Evolutionary conservation across 805 yeast genomes (phyloP), one percentile per base, ranked within the genome.

Genomic region (Spencermartinsiella europaea): DNA sequence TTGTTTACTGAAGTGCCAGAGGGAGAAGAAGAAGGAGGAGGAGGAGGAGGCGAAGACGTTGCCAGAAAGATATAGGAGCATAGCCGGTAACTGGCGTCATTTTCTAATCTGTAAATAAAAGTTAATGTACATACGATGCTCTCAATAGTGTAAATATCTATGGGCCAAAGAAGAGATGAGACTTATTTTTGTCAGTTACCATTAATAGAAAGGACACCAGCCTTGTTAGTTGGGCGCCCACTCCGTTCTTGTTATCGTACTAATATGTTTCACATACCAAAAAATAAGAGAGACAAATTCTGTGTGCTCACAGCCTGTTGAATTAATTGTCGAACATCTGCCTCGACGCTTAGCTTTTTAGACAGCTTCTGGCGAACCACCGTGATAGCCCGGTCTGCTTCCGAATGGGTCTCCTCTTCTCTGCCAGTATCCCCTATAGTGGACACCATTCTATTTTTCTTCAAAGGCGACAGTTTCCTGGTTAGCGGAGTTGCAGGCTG

Each of bases 271-370:
- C 3, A 46, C 96, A 95, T 84, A 1, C 97, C 97, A 60, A 79
- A 73, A 61, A 80, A 93, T 3, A 93, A 78, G 21, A 82, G 63
- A 0, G 93, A 83, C 40, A 93, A 67, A 54, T 88, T 87, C 3
- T 71, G 66, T 3, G 73, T 70, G 58, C 79, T 82, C 0, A 81
- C 72, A 0, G 99, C 96, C 48, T 84, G 85, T 38, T 78, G 79
- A 4, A 90, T 79, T 52, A 91, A 67, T 58, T 85, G 93, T 46
- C 91, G 75, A 1, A 91, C 91, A 0, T 79, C 79, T 0, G 97
- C 95, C 56, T 89, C 96, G 5, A 78, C 77, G 59, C 89, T 87
- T 42, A 93, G 69, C 0, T 81, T 85, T 31, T 74, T 73, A 0
- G 85, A 83, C 38, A 91, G 67, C 61, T 93, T 93, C 17, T 74